Base-by-base conservation (phyloP, 495 filamentous ascomycete genomes). In the Penicillium atrosanguineum region DNA sequence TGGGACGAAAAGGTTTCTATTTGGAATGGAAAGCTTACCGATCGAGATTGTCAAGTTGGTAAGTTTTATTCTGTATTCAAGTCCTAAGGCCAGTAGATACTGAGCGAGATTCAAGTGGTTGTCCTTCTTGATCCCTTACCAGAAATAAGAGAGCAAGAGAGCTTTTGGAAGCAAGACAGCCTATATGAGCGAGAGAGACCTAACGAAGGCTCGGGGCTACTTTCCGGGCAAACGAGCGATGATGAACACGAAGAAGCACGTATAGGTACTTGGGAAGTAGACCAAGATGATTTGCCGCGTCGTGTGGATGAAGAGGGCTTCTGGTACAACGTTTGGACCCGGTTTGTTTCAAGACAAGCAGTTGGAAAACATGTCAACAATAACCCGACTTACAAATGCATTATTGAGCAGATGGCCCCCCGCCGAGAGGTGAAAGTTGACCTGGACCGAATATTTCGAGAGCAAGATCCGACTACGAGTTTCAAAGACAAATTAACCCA, bases 81-180 rank as follows among this genome's bases (percentile, higher is more conserved):
- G 7, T 14, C 1, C 36, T 4, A 4, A 8, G 18, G 4, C 5
- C 39, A 6, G 21, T 47, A 41, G 34, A 11, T 37, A 37, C 26
- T 47, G 19, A 57, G 19, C 8, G 6, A 8, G 8, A n/a, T 9
- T 26, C 16, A 14, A 59, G 56, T 59, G 9, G 46, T 59, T 20
- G 37, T 51, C 6, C 46, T 59, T 46, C 21, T 51, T 29, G 56
- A 59, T 37, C 56, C 56, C 28, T 39, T 59, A 19, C 56, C 56
- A 5, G 9, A 36, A 16, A 42, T 59, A 37, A 29, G 14, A 12
- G 56, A 59, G 16, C 11, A 12, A 4, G 28, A 48, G 15, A 21
- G 14, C 34, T 3, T 31, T 42, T 43, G 34, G 44, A 18, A 18
- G 25, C 5, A 1, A 25, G 16, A 43, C 12, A 29, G 39, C 16